Base-by-base conservation (phyloP, 2,329 filamentous ascomycete genomes). In the Scedosporium aurantiacum region DNA sequence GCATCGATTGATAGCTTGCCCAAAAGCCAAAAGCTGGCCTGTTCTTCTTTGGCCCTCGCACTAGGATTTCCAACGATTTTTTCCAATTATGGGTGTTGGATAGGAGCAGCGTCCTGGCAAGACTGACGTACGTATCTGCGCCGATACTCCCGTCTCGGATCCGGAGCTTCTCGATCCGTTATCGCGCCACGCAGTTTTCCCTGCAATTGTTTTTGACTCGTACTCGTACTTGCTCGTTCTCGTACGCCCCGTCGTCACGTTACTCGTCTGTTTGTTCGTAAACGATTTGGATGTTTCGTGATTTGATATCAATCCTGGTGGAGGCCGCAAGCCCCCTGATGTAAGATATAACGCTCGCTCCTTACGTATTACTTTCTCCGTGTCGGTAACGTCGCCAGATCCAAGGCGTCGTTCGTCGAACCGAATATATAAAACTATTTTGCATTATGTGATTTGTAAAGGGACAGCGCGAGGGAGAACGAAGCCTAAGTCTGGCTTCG, bases 381-480 rank as follows among this genome's bases (percentile, higher is more conserved):
- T 54, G 50, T 12, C 50, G n/a, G 23, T 54, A 54, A 23, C 23
- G 18, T 54, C 50, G 50, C 50, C 50, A 54, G 16, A 28, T 54
- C 50, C 50, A 54, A 54, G 50, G 50, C 50, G 50, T 54, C 12
- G 50, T 54, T 54, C 50, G 50, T 54, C 7, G 50, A 54, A 54
- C 50, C 50, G 23, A 27, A 23, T 7, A 25, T 23, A 54, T 54
- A 12, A 5, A 10, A 28, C 18, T 14, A 54, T 54, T 21, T 23
- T 18, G 50, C 23, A 27, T 23, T 54, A 54, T 27, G 50, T 7
- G 23, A 25, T 54, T 12, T 23, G 23, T 45, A 6, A 16, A 47
- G 43, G 43, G 4, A 21, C 3, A 16, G 43, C 1, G 43, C n/a
- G 43, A 2, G 16, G 43, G n/a, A 2, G 16, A n/a, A 41, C 6